Base-by-base conservation (phyloP, 768 basidiomycete genomes). In the Podaxis sp. region DNA sequence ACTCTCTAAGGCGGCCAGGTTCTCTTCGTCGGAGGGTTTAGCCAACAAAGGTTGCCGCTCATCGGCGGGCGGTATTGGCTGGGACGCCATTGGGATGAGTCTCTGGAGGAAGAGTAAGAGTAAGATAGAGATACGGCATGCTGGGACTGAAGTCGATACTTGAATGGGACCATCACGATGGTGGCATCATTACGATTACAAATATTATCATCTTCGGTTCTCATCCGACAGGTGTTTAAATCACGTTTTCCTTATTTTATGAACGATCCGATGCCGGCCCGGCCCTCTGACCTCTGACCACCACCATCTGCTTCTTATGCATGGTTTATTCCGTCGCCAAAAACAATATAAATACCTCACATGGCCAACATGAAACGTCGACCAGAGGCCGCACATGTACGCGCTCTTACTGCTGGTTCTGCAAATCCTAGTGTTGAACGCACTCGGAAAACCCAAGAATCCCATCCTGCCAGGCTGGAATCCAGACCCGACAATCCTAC, bases 401-500 rank as follows among this genome's bases (percentile, higher is more conserved):
- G 15, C 5, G 11, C 24, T 51, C 11, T 9, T 51, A 51, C 9
- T 51, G 22, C 12, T 51, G 5, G 19, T 28, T 24, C 12, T 19
- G 44, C 44, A 46, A 17, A 7, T 17, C 44, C 44, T 51, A 24
- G 49, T 28, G 22, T 2, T 28, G 4, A 28, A 24, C 24, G 60
- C 15, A 28, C 17, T 39, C 19, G 44, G 53, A 46, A 22, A 42
- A 3, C 66, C 72, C 9, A 65, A 74, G 13, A 77, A 78, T 52
- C 78, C 78, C 7, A 76, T 79, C 13, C 66, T 79, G 2, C 74
- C 76, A 7, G 78, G 78, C 36, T 79, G 76, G 76, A 79, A 78
- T 57, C 76, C 78, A 12, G 78, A 79, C 65, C 78, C 78, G 3
- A 72, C 70, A 28, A 74, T 78, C 28, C 38, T 79, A n/a, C 75